phyloP scores from a whole-genome alignment of 2,329 filamentous ascomycete genomes.

The Colletotrichum chrysophilum region DNA sequence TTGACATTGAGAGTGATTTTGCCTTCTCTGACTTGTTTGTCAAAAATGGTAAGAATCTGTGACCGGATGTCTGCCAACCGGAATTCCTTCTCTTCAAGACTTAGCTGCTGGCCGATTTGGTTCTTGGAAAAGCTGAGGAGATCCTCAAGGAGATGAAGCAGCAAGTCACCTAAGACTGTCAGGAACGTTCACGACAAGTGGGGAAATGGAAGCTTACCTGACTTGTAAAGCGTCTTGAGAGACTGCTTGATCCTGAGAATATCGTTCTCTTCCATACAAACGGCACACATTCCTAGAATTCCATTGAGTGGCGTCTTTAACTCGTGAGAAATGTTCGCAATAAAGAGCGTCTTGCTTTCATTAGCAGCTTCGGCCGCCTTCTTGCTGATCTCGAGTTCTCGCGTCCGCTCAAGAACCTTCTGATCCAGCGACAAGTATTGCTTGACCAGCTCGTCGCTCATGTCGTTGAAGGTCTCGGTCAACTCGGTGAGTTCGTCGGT shows the following conservation, averaged over 20 bases:
- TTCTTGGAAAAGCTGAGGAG: constrained; percentile 94
- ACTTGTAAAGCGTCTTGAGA: constrained; percentile 87
- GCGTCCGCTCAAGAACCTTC: constrained; percentile 81
- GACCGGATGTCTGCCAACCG: constrained; percentile 81
- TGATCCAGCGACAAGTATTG: constrained; percentile 87
- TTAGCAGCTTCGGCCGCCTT: constrained; percentile 94
- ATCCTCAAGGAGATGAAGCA: constrained; percentile 87
- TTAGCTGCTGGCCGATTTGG: constrained; percentile 85
- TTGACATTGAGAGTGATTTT: constrained; percentile 75
- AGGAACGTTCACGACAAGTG: background rate
- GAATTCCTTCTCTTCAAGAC: constrained; percentile 85
- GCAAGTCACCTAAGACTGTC: constrained; percentile 61
- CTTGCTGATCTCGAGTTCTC: constrained; percentile 86
- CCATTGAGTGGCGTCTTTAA: constrained; percentile 95
- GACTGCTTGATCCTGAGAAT: constrained; percentile 79
- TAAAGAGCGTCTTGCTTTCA: constrained; percentile 96
- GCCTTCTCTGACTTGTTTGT: constrained; percentile 85
- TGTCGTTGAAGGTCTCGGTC: constrained; percentile 87
- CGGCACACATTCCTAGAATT: constrained; percentile 91
- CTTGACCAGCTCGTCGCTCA: constrained; percentile 87
- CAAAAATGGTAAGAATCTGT: constrained; percentile 85
- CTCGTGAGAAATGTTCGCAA: constrained; percentile 89
- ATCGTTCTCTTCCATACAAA: constrained; percentile 92
- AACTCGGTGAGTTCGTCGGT: constrained; percentile 87
- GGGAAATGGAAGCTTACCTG: constrained; percentile 44